Percentiles rank a stretch among this genome's conserved stretches.
These are phyloP conservation scores for Sporothrix luriei DNA, from an alignment of 2,329 filamentous ascomycete species.

Conservation along the genomic window DNA sequence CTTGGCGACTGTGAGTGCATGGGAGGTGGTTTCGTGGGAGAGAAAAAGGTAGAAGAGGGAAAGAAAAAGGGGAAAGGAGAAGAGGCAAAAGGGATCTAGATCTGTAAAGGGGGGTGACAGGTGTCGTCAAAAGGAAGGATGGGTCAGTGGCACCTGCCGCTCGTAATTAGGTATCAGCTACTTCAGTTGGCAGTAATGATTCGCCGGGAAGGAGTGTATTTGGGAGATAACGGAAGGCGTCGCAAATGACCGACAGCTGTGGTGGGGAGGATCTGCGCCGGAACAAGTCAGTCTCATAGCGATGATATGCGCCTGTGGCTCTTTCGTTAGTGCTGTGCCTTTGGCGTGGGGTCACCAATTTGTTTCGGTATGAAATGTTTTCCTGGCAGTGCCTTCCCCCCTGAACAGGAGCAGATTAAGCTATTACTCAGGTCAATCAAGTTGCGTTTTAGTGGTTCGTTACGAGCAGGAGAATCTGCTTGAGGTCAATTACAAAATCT, in stretches of 20 bases:
- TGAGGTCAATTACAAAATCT: not conserved
- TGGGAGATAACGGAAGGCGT: not conserved
- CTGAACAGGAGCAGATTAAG: slow-evolving; percentile 6
- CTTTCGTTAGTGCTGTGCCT: not conserved
- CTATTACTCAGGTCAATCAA: not conserved
- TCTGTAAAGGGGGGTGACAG: slow-evolving; percentile 26
- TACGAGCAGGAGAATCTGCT: not conserved
- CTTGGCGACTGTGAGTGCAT: slow-evolving; percentile 18
- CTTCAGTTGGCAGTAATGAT: not conserved
- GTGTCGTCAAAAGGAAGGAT: slow-evolving; percentile 28
- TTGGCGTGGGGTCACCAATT: slow-evolving; percentile 9
- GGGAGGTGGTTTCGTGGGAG: not conserved
- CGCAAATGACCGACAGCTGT: not conserved
- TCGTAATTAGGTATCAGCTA: not conserved
- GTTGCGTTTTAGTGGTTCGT: slow-evolving; percentile 9
- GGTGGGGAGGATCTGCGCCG: slow-evolving; percentile 17
- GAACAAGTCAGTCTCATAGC: not conserved
- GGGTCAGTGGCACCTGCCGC: slow-evolving; percentile 13
- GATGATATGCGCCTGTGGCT: not conserved
- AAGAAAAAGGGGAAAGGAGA: slow-evolving; percentile 6
- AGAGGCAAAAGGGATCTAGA: slow-evolving; percentile 24
- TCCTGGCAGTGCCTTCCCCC: not conserved
- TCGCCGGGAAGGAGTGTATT: not conserved
- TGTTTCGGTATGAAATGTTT: slow-evolving; percentile 16
- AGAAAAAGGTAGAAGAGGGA: not conserved